Percentiles rank a stretch among this genome's conserved stretches.
Evolutionary conservation across 129 eudicot species (phyloP).

Genomic region (Flaveria ramosissima): DNA sequence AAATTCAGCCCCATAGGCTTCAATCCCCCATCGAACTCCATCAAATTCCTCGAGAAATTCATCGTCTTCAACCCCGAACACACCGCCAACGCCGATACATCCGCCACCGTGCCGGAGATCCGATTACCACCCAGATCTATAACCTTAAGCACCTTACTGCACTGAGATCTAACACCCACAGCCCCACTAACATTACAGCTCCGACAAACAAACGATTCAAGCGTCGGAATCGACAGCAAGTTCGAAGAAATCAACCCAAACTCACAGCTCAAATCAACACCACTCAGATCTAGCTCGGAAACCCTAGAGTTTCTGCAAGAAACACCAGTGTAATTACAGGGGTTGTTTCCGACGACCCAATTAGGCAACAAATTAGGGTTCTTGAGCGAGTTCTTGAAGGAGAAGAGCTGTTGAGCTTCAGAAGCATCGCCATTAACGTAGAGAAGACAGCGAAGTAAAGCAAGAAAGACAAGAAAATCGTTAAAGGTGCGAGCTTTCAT

Average conservation of each 20-base stretch:
- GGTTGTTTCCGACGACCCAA: constrained; percentile 42
- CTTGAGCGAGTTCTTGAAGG: constrained; percentile 57
- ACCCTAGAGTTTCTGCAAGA: constrained; percentile 52
- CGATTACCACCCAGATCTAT: constrained; percentile 72
- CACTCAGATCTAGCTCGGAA: constrained; percentile 57
- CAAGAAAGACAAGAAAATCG: constrained; percentile 27
- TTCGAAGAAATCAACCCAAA: constrained; percentile 36
- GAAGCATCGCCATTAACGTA: constrained; percentile 10
- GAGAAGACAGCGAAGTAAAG: constrained; percentile 20
- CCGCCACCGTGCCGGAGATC: constrained; percentile 66
- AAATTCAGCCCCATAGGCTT: constrained; percentile 29
- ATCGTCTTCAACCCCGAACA: constrained; percentile 49
- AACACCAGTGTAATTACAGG: constrained; percentile 61
- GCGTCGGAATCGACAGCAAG: constrained; percentile 42
- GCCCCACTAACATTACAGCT: constrained; percentile 55
- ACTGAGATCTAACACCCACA: constrained; percentile 43
- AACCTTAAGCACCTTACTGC: constrained; percentile 38
- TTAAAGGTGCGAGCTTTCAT: constrained; percentile 39
- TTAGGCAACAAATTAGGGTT: constrained; percentile 42
- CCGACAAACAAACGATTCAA: constrained; percentile 51
- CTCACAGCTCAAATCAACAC: constrained; percentile 39
- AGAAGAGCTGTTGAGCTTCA: constrained; percentile 49
- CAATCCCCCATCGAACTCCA: constrained; percentile 48
- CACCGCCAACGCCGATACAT: constrained; percentile 36
- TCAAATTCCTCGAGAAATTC: constrained; percentile 56